Base-by-base conservation (phyloP, 2,329 filamentous ascomycete species). In the Talaromyces piceae region DNA sequence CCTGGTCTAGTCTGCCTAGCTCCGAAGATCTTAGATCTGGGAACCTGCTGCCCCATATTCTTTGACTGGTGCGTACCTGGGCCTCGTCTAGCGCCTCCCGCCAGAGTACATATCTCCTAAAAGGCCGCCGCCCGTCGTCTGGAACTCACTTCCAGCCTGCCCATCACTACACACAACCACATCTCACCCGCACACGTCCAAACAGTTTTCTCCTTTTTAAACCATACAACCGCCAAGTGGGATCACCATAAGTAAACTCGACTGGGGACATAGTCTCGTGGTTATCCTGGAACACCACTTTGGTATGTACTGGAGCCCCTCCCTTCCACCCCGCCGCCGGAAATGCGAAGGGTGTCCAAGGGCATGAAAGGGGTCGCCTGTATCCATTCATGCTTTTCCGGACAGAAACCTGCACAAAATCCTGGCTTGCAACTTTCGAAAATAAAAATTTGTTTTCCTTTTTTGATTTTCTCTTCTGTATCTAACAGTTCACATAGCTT, bases 11-110 rank as follows among this genome's bases (percentile, higher is more conserved):
- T 51, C 44, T 44, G 50, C 50, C 55, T 56, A 58, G 54, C 51
- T 49, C 51, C 57, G 58, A 58, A 58, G 56, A 58, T 58, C 58
- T 58, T 49, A 59, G 58, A 59, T 59, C 58, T 58, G 44, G 46
- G 39, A 51, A 47, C 55, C 53, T 39, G 52, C 48, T 53, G 26
- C 22, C 30, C 45, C 23, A 31, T 31, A 28, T 43, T 43, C 47
- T 23, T n/a, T 49, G 41, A 41, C 39, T 53, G 44, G 27, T 49
- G 41, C 23, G 30, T 44, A 45, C 41, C 44, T 45, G 7, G 30
- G 31, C 23, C 23, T 44, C 46, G 49, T 50, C 50, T 52, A 49
- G 49, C 45, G 50, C 47, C 50, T 46, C 49, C 48, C 23, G 46
- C 28, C 45, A 51, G 41, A 47, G 45, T 44, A 39, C 45, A 48